These are phyloP conservation scores for Quercus phellos DNA, from an alignment of 331 rosid species.

Conservation along the genomic window DNA sequence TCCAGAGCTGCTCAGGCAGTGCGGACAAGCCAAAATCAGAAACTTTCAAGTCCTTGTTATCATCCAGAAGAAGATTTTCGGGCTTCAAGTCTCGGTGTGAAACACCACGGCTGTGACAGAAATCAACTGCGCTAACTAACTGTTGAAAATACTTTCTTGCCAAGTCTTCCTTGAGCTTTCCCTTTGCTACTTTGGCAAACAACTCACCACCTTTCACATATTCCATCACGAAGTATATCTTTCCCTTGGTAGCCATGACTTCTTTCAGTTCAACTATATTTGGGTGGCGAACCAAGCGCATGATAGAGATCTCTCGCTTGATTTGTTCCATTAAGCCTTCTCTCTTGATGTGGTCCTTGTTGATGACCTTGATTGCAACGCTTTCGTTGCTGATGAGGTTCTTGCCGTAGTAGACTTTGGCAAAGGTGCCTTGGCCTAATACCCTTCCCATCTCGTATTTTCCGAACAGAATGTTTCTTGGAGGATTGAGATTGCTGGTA, in stretches of 20 bases:
- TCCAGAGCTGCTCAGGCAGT: slow-evolving; percentile 55
- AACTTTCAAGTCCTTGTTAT: slow-evolving; percentile 61
- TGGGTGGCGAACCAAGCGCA: slow-evolving; percentile 69
- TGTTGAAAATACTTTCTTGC: slow-evolving; percentile 72
- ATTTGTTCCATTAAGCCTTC: slow-evolving; percentile 62
- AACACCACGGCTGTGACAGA: slow-evolving; percentile 76
- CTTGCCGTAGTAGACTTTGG: slow-evolving; percentile 56
- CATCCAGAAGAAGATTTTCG: slow-evolving; percentile 65
- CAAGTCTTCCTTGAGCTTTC: slow-evolving; percentile 52
- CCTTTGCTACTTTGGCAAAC: slow-evolving; percentile 46
- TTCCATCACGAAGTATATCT: slow-evolving; percentile 71
- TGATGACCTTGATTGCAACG: slow-evolving; percentile 67
- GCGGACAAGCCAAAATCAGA: slow-evolving; percentile 82
- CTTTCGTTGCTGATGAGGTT: slow-evolving; percentile 43
- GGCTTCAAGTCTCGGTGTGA: slow-evolving; percentile 81
- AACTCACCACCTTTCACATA: slow-evolving; percentile 64
- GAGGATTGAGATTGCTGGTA: background rate
- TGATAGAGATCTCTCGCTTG: slow-evolving; percentile 71
- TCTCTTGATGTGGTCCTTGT: slow-evolving; percentile 56
- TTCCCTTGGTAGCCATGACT: slow-evolving; percentile 78
- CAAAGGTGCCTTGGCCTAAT: slow-evolving; percentile 76
- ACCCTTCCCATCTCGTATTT: slow-evolving; percentile 73
- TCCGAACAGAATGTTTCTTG: slow-evolving; percentile 40
- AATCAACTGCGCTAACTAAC: slow-evolving; percentile 57
- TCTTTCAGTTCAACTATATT: slow-evolving; percentile 69